Base-by-base conservation (phyloP, 2,329 filamentous ascomycete species). In the Cercospora janseana region DNA sequence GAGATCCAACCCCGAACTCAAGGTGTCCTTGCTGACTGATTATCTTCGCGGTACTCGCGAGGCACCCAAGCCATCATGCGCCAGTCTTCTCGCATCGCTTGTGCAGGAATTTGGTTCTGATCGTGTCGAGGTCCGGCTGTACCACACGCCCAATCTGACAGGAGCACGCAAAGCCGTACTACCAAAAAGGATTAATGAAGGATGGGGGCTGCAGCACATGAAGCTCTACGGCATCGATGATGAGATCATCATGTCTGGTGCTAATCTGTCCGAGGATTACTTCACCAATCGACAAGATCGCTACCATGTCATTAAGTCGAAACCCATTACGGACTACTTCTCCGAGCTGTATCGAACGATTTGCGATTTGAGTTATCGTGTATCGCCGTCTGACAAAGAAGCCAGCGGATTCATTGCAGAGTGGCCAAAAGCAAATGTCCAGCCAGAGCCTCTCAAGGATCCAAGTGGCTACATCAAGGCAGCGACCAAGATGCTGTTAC, bases 161-260 rank as follows among this genome's bases (percentile, higher is more conserved):
- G 93, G 93, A 0, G 61, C 94, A 50, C 81, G 85, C 43, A 97
- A 97, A 72, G 83, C 84, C 63, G 76, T 87, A 59, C 81, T 97
- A 2, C 93, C 93, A 0, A 88, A 82, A 65, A 80, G 93, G 15
- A 92, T 98, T 67, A 98, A 98, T 61, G 93, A 98, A 72, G 93
- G 93, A 13, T 98, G 93, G 93, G 93, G 93, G 1, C 72, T 98
- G 54, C 93, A 98, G 67, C 93, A 98, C 66, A 98, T 98, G 92
- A 98, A 98, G 77, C 76, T 98, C 0, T 98, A 98, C 62, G 93
- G 93, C 0, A 75, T 95, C 16, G 93, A 98, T 62, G 90, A 98
- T 64, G 90, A 95, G 69, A 86, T 98, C 51, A 92, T 98, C 58
- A 81, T 98, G 62, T 95, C 91, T 6, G 91, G 90, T 81, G 93